Evolutionary conservation across 2,329 filamentous ascomycete genomes (phyloP).

Genomic region (Nothopassalora personata): DNA sequence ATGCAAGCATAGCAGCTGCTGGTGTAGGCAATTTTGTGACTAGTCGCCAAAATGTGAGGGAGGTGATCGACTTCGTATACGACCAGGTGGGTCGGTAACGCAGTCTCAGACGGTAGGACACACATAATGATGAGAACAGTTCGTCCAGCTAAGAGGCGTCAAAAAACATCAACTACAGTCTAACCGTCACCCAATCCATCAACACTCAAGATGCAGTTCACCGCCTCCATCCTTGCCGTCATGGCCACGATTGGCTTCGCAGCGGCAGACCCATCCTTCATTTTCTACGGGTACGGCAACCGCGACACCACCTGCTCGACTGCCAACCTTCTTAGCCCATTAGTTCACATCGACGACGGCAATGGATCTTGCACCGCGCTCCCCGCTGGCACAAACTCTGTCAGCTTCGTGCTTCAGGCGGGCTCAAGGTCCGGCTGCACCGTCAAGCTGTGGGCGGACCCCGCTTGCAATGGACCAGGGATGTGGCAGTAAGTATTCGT

Average conservation of each 20-base stretch:
- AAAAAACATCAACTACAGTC: background rate
- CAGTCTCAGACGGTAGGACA: background rate
- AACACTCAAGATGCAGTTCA: background rate
- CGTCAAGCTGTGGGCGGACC: background rate
- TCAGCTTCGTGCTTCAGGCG: background rate
- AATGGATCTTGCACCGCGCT: background rate
- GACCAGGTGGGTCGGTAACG: background rate
- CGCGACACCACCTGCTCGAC: background rate
- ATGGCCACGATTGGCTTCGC: background rate
- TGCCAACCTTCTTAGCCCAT: background rate
- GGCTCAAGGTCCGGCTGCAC: background rate
- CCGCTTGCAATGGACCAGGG: conserved; percentile 1
- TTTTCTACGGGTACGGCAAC: conserved; percentile 3
- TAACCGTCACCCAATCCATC: background rate
- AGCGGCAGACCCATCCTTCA: background rate
- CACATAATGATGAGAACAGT: background rate
- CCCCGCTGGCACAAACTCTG: background rate
- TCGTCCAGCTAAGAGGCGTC: background rate
- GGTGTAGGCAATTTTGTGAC: no score
- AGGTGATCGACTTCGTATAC: background rate
- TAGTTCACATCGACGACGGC: background rate
- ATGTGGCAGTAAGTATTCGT: background rate
- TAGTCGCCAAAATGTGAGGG: background rate
- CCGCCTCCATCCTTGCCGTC: background rate
- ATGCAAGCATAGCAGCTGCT: no score